These are phyloP conservation scores for Ophioceras dolichostomum DNA, from an alignment of 2,329 filamentous ascomycete genomes.

Conservation along the genomic window DNA sequence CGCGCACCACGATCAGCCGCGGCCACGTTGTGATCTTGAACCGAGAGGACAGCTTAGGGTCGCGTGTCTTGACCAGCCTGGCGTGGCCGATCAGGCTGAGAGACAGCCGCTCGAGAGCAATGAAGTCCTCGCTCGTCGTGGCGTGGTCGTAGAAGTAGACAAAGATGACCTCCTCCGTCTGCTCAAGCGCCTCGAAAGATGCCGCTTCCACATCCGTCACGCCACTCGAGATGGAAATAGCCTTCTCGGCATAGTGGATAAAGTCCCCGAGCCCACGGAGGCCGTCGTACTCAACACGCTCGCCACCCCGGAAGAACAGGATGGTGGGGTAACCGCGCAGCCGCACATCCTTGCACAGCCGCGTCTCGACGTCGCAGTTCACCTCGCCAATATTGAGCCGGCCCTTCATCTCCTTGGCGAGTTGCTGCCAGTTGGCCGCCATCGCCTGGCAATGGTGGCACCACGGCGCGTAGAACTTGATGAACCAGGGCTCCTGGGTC, in stretches of 20 bases:
- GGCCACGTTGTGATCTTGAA: slow-evolving; percentile 98
- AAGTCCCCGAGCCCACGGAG: slow-evolving; percentile 88
- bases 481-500: slow-evolving; percentile 88
- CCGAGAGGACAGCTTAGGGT: slow-evolving; percentile 59
- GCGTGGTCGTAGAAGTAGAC: slow-evolving; percentile 96
- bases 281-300: slow-evolving; percentile 86
- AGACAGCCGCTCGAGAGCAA: slow-evolving; percentile 73
- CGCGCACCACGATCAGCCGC: slow-evolving; percentile 77
- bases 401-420: slow-evolving; percentile 84
- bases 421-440: slow-evolving; percentile 78
- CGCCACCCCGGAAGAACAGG: slow-evolving; percentile 82
- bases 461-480: slow-evolving; percentile 99
- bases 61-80: slow-evolving; percentile 83
- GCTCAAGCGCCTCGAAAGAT: slow-evolving; percentile 69
- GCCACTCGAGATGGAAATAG: slow-evolving; percentile 62
- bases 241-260: slow-evolving; percentile 74
- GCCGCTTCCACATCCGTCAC: slow-evolving; percentile 70
- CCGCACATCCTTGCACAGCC: slow-evolving; percentile 84
- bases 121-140: slow-evolving; percentile 84
- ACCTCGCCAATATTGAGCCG: slow-evolving; percentile 89
- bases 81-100: slow-evolving; percentile 84
- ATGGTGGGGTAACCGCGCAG: slow-evolving; percentile 78
- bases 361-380: slow-evolving; percentile 77
- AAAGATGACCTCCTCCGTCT: slow-evolving; percentile 92
- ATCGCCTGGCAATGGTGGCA: slow-evolving; percentile 91